Evolutionary conservation across 768 basidiomycete genomes (phyloP).

Genomic region (Leccinum aurantiacum): DNA sequence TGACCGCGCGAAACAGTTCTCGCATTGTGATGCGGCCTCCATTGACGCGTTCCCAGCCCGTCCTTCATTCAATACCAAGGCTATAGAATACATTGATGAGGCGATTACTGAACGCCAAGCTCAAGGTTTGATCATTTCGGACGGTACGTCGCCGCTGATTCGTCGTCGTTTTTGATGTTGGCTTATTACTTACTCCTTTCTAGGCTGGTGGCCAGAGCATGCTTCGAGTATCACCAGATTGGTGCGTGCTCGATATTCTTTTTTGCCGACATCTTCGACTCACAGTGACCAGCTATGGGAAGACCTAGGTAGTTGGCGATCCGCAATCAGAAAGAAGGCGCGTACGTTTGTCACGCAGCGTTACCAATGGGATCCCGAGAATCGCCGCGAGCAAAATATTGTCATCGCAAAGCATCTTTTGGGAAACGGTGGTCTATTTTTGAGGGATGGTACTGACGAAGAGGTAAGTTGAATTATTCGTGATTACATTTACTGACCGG

Average conservation of each 20-base stretch:
- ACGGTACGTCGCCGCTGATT: not conserved
- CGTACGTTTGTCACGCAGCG: not conserved
- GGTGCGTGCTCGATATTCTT: not conserved
- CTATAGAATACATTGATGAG: too few relatives aligned
- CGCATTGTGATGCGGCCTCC: too few relatives aligned
- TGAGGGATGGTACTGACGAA: constrained; percentile 1
- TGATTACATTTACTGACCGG: not conserved
- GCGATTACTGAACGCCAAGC: too few relatives aligned
- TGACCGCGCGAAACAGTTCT: too few relatives aligned
- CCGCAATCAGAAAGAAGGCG: constrained; percentile 1
- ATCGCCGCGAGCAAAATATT: not conserved
- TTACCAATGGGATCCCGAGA: not conserved
- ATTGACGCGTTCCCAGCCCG: too few relatives aligned
- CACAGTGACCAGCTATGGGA: not conserved
- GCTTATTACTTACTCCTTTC: too few relatives aligned
- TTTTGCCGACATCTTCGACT: not conserved
- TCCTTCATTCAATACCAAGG: too few relatives aligned
- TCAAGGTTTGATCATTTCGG: not conserved
- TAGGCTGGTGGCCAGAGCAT: constrained; percentile 9
- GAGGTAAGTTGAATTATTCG: not conserved
- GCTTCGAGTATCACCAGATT: not conserved
- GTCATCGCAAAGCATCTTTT: not conserved
- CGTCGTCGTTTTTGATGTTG: too few relatives aligned
- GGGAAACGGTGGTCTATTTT: not conserved
- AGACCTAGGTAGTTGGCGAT: constrained; percentile 2